Evolutionary conservation across 345 rosid genomes (phyloP).

Genomic region (Syzygium aqueum): DNA sequence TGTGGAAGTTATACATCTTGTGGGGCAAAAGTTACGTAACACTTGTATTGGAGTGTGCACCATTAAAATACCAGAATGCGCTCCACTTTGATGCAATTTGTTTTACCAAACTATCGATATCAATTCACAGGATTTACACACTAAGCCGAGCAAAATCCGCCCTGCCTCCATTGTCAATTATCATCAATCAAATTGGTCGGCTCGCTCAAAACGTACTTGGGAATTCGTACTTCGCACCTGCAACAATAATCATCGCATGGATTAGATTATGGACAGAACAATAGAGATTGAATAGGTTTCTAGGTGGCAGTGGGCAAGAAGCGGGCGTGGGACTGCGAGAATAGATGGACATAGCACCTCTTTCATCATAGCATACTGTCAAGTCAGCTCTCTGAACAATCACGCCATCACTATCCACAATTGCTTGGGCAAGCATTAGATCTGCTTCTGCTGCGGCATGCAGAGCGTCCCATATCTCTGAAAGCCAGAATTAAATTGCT

Average conservation of each 20-base stretch:
- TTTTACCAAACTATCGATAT: background rate
- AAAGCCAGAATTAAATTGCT: background rate
- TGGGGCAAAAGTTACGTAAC: background rate
- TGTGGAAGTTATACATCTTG: background rate
- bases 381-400: constrained; percentile 73
- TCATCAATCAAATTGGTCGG: constrained; percentile 79
- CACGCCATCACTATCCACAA: constrained; percentile 82
- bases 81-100: background rate
- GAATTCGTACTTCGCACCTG: constrained; percentile 95
- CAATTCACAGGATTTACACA: background rate
- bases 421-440: constrained; percentile 18
- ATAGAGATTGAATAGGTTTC: background rate
- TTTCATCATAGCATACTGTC: constrained; percentile 79
- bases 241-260: background rate
- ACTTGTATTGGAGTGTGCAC: background rate
- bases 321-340: background rate
- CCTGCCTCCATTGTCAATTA: constrained; percentile 13
- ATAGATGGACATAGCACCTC: constrained; percentile 34
- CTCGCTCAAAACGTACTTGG: constrained; percentile 86
- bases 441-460: too few relatives aligned
- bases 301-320: background rate
- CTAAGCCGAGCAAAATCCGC: background rate
- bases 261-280: background rate
- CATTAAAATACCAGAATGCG: background rate
- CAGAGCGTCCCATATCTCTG: constrained; percentile 45